Percentiles rank a stretch among this genome's conserved stretches.
Conservation (phyloP, 805 yeast genomes). For the Candida fluviatilis region DNA sequence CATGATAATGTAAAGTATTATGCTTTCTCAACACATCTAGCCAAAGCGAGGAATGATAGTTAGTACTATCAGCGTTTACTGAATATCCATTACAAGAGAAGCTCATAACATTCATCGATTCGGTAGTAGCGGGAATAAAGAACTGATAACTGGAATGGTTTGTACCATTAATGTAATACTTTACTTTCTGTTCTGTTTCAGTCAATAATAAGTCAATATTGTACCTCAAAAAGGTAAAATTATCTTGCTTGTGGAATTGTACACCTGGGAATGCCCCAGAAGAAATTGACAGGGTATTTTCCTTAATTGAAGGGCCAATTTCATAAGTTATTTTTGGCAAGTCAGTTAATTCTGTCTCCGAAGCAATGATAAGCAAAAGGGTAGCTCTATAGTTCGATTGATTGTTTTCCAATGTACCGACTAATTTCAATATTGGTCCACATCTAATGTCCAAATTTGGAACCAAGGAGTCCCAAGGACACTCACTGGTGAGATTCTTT, state of each 20-base stretch:
- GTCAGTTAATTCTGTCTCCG: slow-evolving; percentile 6
- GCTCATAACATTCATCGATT: slow-evolving; percentile 78
- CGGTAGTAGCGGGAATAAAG: slow-evolving; percentile 57
- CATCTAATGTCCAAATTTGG: slow-evolving; percentile 45
- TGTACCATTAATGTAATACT: slow-evolving; percentile 53
- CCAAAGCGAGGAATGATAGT: slow-evolving; percentile 80
- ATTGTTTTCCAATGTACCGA: slow-evolving; percentile 55
- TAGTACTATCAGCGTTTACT: slow-evolving; percentile 58
- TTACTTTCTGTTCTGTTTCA: slow-evolving; percentile 54
- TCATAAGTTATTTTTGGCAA: slow-evolving; percentile 30
- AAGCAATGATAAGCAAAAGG: slow-evolving; percentile 53
- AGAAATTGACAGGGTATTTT: slow-evolving; percentile 4
- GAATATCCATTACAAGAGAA: slow-evolving; percentile 93
- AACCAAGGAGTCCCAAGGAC: slow-evolving; percentile 23
- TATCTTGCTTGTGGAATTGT: slow-evolving; percentile 41
- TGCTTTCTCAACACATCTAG: slow-evolving; percentile 75
- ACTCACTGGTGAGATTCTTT: slow-evolving; percentile 19
- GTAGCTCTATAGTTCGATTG: slow-evolving; percentile 60
- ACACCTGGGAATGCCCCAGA: slow-evolving; percentile 47
- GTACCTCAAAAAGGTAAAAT: slow-evolving; percentile 64
- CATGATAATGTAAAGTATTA: slow-evolving; percentile 59
- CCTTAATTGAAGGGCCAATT: slow-evolving; percentile 31
- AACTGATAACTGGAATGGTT: slow-evolving; percentile 48
- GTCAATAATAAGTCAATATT: slow-evolving; percentile 46
- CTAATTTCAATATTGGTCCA: slow-evolving; percentile 75